phyloP scores from a whole-genome alignment of 331 rosid species.

The Cydonia oblonga region DNA sequence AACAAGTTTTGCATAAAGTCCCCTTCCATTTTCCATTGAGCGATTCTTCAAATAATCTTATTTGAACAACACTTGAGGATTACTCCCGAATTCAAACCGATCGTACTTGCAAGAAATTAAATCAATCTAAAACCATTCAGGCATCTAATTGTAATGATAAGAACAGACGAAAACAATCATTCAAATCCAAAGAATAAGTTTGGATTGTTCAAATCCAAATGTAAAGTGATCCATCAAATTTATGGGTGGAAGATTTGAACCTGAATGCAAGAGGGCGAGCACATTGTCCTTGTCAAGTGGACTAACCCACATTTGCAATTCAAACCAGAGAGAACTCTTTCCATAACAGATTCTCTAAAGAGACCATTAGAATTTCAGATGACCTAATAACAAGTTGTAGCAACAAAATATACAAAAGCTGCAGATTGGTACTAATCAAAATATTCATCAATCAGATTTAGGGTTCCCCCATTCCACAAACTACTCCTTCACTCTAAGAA shows the following conservation, averaged over 20 bases:
- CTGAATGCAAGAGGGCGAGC: neutral
- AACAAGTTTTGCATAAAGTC: no score
- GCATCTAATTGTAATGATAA: neutral
- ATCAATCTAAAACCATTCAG: neutral
- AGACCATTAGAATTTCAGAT: no score
- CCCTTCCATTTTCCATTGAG: no score
- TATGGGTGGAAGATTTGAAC: neutral
- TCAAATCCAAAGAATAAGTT: neutral
- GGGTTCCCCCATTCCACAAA: neutral
- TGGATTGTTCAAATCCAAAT: neutral
- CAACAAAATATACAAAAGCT: neutral
- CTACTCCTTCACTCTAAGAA: constrained; percentile 24
- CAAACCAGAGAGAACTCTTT: neutral
- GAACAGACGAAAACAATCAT: no score
- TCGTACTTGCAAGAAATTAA: neutral
- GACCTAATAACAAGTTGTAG: neutral
- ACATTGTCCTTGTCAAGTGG: neutral
- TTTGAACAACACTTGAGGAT: no score
- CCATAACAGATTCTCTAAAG: no score
- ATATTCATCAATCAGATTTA: neutral
- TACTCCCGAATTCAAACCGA: no score
- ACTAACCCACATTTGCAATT: no score
- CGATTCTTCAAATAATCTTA: no score
- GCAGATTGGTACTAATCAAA: neutral
- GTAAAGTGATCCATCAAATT: neutral